Base-by-base conservation (phyloP, 1,284 basidiomycete genomes). In the Phlebopus sp. region DNA sequence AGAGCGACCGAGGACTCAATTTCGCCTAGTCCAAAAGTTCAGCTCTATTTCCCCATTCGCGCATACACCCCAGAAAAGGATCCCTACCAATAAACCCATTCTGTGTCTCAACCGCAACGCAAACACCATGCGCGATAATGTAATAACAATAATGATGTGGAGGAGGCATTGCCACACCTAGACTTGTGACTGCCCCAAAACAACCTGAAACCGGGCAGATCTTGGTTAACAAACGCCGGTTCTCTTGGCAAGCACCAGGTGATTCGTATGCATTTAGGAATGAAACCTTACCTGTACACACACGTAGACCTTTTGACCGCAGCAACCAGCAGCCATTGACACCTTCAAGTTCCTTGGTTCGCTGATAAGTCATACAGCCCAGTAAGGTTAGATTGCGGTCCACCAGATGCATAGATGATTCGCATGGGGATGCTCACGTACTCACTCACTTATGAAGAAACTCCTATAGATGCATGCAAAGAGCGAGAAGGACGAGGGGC, bases 111-210 rank as follows among this genome's bases (percentile, higher is more conserved):
- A 52, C 54, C 75, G 72, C 58, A 74, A 63, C 42, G 58, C 44
- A 54, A 75, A 74, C 38, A 78, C 62, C 1, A 78, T 23, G 78
- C 1, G 66, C 55, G 39, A 79, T 73, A 42, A 79, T 76, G 46
- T 72, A 68, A 31, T 23, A 6, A 6, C 21, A n/a, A n/a, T n/a
- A n/a, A n/a, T 23, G 21, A 4, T 3, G 21, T 23, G 21, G 21
- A 79, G 68, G 1, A 75, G 74, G 75, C 76, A 80, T 44, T 77
- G 59, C 77, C 77, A 80, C 40, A 74, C 42, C 37, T 71, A 68
- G 3, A 77, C 62, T 15, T 62, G 66, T 7, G 70, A 61, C 21
- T 23, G 1, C 70, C 71, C 72, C 73, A 76, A 53, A 67, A 75
- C n/a, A n/a, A n/a, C n/a, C 66, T 73, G 23, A 11, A 27, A 45